A percentile compares a stretch with the other conserved stretches of the same genome.
These are phyloP conservation scores for Chlamydomonas eustigma DNA, from an alignment of 139 green algal genomes.

Conservation along the genomic window DNA sequence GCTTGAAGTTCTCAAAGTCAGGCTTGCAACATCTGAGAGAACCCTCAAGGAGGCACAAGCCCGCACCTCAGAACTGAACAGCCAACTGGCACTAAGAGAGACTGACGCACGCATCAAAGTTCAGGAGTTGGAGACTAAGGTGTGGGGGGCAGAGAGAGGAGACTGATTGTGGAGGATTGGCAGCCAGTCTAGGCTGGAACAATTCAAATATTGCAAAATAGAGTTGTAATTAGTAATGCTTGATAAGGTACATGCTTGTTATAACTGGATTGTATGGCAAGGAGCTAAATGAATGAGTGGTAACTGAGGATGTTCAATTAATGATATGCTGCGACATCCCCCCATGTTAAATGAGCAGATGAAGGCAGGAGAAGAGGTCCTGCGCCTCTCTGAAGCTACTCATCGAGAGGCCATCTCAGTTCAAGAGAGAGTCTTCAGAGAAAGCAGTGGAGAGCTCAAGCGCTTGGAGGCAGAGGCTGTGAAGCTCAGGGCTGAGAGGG, in stretches of 20 bases:
- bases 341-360: no score
- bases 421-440: background rate
- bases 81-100: conserved; percentile 22
- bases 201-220: background rate
- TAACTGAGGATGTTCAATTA: background rate
- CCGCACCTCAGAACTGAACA: conserved; percentile 18
- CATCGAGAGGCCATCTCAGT: background rate
- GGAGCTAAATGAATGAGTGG: background rate
- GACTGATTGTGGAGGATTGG: background rate
- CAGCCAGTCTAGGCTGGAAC: no score
- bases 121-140: conserved; percentile 11
- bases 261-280: background rate
- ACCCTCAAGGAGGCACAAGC: conserved; percentile 23
- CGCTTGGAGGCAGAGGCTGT: background rate
- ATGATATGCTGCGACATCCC: background rate
- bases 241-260: background rate
- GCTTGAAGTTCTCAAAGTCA: conserved; percentile 10
- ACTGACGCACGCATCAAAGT: conserved; percentile 27
- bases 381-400: background rate
- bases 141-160: background rate
- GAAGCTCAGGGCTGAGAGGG: background rate
- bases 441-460: background rate
- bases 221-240: background rate
- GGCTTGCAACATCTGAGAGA: conserved; percentile 20
- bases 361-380: background rate